These are phyloP conservation scores for Symbiodinium natans DNA, from an alignment of 73 alveolate species.

Conservation along the genomic window DNA sequence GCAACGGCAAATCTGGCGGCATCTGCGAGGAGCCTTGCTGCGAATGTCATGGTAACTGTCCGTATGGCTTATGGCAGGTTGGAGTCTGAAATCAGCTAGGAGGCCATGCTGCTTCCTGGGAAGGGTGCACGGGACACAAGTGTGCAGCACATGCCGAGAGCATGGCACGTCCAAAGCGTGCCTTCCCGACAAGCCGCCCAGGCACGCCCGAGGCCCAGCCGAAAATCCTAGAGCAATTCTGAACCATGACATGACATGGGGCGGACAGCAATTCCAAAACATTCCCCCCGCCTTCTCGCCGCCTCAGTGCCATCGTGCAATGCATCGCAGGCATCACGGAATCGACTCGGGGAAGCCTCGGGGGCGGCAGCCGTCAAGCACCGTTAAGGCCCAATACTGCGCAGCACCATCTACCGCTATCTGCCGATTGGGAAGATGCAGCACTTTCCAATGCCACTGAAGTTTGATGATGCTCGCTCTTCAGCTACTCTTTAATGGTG, in stretches of 20 bases:
- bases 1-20: constrained; percentile 69
- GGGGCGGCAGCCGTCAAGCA: not conserved
- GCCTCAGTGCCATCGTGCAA: not conserved
- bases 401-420: too few species aligned
- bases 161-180: not conserved
- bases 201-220: constrained; percentile 88
- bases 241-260: too few species aligned
- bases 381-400: not conserved
- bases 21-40: constrained; percentile 52
- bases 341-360: not conserved
- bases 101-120: not conserved
- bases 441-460: too few species aligned
- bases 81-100: not conserved
- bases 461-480: too few species aligned
- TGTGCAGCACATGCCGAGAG: too few species aligned
- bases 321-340: constrained; percentile 4
- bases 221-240: not conserved
- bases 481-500: too few species aligned
- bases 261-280: too few species aligned
- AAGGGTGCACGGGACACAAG: not conserved
- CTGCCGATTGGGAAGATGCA: too few species aligned
- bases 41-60: not conserved
- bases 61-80: not conserved
- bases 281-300: not conserved
- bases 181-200: constrained; percentile 76